These are phyloP conservation scores for Penicillium simplicissimum DNA, from an alignment of 495 filamentous ascomycete species.

Conservation along the genomic window DNA sequence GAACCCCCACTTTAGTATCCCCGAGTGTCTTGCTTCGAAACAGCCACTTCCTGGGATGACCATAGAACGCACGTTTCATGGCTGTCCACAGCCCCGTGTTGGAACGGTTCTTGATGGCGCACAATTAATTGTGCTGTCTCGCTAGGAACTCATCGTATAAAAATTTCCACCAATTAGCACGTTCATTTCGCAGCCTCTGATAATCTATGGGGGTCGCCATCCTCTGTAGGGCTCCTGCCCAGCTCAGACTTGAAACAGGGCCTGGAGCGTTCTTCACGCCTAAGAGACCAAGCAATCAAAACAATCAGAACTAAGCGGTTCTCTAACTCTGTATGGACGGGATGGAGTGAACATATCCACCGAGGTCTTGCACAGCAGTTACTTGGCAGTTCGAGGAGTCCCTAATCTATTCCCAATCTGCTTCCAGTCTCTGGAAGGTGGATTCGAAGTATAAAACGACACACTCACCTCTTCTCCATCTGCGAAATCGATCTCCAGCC, in stretches of 20 bases:
- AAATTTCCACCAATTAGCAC: neutral
- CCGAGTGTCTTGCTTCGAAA: constrained; percentile 15
- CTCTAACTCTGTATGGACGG: neutral
- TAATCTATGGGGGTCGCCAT: neutral
- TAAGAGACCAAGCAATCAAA: neutral
- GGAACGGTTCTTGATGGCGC: neutral
- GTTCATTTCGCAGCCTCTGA: neutral
- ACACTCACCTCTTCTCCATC: neutral
- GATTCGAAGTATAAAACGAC: neutral
- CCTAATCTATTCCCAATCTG: neutral
- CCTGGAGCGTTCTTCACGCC: neutral
- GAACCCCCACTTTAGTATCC: neutral
- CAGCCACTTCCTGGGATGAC: neutral
- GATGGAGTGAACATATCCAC: neutral
- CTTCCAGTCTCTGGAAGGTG: neutral
- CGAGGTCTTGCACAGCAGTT: neutral
- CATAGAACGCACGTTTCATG: neutral
- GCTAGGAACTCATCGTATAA: neutral
- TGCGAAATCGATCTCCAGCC: neutral
- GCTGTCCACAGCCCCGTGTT: neutral
- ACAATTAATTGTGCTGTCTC: neutral
- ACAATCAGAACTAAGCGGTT: neutral
- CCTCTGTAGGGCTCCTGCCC: neutral
- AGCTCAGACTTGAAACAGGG: neutral
- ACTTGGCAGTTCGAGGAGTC: neutral